Evolutionary conservation across 2,329 filamentous ascomycete genomes (phyloP).

Genomic region (Ophiostoma tasmaniense): DNA sequence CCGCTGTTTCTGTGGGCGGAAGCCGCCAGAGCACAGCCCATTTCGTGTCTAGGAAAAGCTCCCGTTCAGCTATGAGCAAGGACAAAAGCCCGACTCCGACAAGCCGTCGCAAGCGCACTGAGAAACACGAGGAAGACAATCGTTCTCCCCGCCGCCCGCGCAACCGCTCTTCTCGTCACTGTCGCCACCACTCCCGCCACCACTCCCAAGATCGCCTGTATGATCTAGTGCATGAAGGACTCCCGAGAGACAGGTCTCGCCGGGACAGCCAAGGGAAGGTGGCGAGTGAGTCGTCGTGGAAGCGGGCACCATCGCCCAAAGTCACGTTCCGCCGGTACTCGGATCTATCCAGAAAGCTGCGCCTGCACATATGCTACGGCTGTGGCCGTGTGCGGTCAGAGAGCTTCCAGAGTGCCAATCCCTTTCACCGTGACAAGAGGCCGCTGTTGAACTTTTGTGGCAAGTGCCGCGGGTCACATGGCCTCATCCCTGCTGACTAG

Average conservation of each 20-base stretch:
- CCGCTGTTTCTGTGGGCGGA: not conserved
- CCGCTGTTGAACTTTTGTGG: slow-evolving; percentile 30
- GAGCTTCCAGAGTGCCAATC: slow-evolving; percentile 31
- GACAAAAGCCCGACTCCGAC: not conserved
- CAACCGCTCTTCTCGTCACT: not conserved
- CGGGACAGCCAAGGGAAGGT: not conserved
- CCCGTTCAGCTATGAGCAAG: not conserved
- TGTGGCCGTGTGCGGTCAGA: slow-evolving; percentile 35
- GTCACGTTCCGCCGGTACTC: not conserved
- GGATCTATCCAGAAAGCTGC: slow-evolving; percentile 1
- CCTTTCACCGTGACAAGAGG: slow-evolving; percentile 27
- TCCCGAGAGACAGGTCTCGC: not conserved
- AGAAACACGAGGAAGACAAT: not conserved
- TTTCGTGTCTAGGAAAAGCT: not conserved
- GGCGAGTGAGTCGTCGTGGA: not conserved
- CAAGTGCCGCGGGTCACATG: slow-evolving; percentile 25
- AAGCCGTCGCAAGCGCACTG: not conserved
- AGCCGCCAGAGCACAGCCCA: not conserved
- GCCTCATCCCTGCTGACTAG: not conserved
- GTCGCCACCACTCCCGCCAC: not conserved
- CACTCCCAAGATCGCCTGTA: not conserved
- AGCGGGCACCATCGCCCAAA: not conserved
- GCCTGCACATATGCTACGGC: slow-evolving; percentile 34
- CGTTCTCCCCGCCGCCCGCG: not conserved
- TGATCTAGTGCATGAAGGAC: not conserved